A percentile compares a stretch with the other conserved stretches of the same genome.
phyloP scores from a whole-genome alignment of 2,329 filamentous ascomycete genomes.

The Amylocarpus encephaloides region DNA sequence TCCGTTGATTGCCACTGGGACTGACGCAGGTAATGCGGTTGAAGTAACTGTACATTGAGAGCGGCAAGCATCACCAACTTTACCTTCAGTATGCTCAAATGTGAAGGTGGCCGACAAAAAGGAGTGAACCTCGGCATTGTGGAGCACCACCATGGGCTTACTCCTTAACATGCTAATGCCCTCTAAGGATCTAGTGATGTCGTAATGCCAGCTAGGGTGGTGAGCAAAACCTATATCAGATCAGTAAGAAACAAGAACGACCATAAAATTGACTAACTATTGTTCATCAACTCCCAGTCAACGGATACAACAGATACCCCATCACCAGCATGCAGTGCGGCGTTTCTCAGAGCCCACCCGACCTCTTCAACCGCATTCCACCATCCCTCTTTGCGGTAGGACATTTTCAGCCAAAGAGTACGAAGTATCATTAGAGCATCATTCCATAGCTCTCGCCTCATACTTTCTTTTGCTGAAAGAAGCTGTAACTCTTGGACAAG shows the following conservation, averaged over 20 bases:
- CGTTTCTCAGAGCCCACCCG: constrained; percentile 53
- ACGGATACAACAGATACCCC: constrained; percentile 53
- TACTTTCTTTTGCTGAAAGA: constrained; percentile 51
- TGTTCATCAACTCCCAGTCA: constrained; percentile 59
- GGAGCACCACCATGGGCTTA: constrained; percentile 45
- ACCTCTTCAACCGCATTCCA: constrained; percentile 52
- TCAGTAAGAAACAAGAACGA: constrained; percentile 15
- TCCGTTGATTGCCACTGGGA: constrained; percentile 45
- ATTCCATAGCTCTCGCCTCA: constrained; percentile 44
- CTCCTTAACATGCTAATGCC: constrained; percentile 37
- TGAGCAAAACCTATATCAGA: constrained; percentile 43
- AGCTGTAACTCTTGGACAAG: constrained; percentile 48
- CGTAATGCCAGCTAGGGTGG: constrained; percentile 53
- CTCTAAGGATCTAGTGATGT: constrained; percentile 51
- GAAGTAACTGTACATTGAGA: constrained; percentile 55
- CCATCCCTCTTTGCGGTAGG: constrained; percentile 55
- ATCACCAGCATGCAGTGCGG: constrained; percentile 46
- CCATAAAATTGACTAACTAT: constrained; percentile 37
- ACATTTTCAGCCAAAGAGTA: constrained; percentile 51
- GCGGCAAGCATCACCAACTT: constrained; percentile 52
- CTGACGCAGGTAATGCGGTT: constrained; percentile 45
- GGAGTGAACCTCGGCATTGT: constrained; percentile 45
- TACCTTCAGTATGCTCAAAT: constrained; percentile 52
- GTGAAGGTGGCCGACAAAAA: constrained; percentile 50
- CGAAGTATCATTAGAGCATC: constrained; percentile 47